Percentiles rank a stretch among this genome's conserved stretches.
phyloP scores from a whole-genome alignment of 1,139 yeast species.

The Candida dubliniensis region DNA sequence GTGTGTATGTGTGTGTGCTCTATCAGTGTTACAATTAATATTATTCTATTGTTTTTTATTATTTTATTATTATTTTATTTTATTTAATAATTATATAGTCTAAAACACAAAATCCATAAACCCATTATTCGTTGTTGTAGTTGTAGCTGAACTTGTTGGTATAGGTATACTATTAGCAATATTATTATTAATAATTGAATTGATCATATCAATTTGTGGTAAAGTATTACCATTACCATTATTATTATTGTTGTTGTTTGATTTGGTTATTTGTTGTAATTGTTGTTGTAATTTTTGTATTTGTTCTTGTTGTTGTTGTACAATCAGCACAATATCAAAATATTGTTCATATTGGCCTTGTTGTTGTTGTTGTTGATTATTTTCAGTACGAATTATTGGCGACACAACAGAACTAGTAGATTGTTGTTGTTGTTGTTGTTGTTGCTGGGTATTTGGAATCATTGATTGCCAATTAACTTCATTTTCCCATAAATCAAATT shows the following conservation, averaged over 20 bases:
- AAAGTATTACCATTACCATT: conserved; percentile 4
- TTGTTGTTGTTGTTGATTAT: conserved; percentile 6
- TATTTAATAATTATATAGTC: not conserved
- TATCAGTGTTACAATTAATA: too few relatives aligned
- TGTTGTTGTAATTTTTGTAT: conserved; percentile 27
- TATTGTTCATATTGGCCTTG: conserved; percentile 7
- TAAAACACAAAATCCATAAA: not conserved
- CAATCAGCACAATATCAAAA: conserved; percentile 8
- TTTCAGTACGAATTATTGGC: not conserved
- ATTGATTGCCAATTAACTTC: conserved; percentile 3
- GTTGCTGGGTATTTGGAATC: conserved; percentile 4
- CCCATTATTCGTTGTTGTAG: conserved; percentile 1
- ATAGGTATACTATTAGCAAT: conserved; percentile 1
- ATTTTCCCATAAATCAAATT: conserved; percentile 16
- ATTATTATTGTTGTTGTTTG: too few relatives aligned
- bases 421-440: conserved; percentile 6
- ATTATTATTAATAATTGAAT: not conserved
- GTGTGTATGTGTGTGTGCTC: too few relatives aligned
- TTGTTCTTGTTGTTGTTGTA: conserved; percentile 26
- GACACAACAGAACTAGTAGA: conserved; percentile 3
- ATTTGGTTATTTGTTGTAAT: conserved; percentile 14
- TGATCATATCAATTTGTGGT: conserved; percentile 5
- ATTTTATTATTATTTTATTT: conserved; percentile 9
- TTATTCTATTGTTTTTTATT: conserved; percentile 14
- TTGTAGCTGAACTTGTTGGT: not conserved